Evolutionary conservation across 306 rosid species (phyloP).

Genomic region (Lathyrus aphaca): DNA sequence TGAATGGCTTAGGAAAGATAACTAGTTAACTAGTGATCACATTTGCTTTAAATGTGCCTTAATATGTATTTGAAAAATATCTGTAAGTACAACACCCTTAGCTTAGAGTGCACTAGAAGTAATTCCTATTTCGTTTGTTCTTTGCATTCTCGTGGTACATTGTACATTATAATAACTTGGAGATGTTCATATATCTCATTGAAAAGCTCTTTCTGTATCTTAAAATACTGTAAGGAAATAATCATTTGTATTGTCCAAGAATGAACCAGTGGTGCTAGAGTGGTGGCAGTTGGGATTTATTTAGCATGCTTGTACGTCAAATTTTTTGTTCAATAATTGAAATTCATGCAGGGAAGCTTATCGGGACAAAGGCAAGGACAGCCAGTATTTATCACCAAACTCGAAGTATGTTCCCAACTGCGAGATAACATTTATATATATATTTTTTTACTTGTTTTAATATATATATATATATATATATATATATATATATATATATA

Average conservation of each 20-base stretch:
- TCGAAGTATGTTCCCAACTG: slow-evolving; percentile 70
- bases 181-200: no score
- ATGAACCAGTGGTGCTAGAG: slow-evolving; percentile 10
- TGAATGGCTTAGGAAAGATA: slow-evolving; percentile 3
- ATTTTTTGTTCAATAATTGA: slow-evolving; percentile 35
- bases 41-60: neutral
- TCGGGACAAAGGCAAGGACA: slow-evolving; percentile 98
- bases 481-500: slow-evolving; percentile 18
- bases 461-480: slow-evolving; percentile 18
- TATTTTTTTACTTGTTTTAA: slow-evolving; percentile 1
- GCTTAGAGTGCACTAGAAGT: slow-evolving; percentile 4
- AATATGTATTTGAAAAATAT: neutral
- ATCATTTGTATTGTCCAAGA: slow-evolving; percentile 15
- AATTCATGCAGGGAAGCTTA: slow-evolving; percentile 83
- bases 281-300: slow-evolving; percentile 30
- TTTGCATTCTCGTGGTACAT: neutral
- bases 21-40: neutral
- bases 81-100: neutral
- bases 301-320: slow-evolving; percentile 40
- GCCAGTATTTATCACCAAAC: slow-evolving; percentile 88
- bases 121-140: neutral
- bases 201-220: no score
- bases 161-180: no score
- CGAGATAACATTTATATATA: neutral
- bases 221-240: slow-evolving; percentile 9